These are phyloP conservation scores for Fusarium hainanense DNA, from an alignment of 2,329 filamentous ascomycete species.

Conservation along the genomic window DNA sequence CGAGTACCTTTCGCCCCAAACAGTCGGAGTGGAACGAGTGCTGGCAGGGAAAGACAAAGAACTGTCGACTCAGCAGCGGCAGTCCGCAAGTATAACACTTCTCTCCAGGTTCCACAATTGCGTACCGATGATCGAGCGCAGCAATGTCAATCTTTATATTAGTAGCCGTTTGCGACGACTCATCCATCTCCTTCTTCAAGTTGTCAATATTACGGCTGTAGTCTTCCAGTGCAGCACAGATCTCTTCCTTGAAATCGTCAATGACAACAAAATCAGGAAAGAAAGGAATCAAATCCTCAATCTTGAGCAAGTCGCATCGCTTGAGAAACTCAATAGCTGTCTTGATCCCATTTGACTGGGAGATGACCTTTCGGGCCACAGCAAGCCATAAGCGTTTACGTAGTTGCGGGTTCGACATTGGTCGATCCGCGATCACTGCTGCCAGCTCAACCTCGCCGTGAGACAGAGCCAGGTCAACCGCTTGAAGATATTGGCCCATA, in stretches of 20 bases:
- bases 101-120: constrained; percentile 96
- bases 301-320: constrained; percentile 89
- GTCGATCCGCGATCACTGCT: constrained; percentile 86
- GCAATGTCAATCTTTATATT: constrained; percentile 93
- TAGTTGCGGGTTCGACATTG: constrained; percentile 80
- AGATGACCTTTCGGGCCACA: constrained; percentile 93
- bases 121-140: constrained; percentile 86
- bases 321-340: constrained; percentile 93
- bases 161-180: constrained; percentile 85
- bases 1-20: constrained; percentile 84
- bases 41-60: constrained; percentile 98
- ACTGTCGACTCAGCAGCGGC: constrained; percentile 88
- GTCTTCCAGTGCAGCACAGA: constrained; percentile 91
- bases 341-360: constrained; percentile 87
- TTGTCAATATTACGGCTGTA: constrained; percentile 92
- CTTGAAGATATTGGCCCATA: constrained; percentile 94
- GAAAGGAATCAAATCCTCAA: constrained; percentile 97
- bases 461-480: constrained; percentile 90
- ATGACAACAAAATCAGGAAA: constrained; percentile 99
- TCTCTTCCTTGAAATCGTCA: constrained; percentile 99
- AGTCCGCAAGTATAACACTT: constrained; percentile 90
- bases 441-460: constrained; percentile 92
- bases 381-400: constrained; percentile 96
- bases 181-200: constrained; percentile 94
- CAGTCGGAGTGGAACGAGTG: constrained; percentile 98